Base-by-base conservation (phyloP, 2,329 filamentous ascomycete species). In the Ascocoryne sarcoides region DNA sequence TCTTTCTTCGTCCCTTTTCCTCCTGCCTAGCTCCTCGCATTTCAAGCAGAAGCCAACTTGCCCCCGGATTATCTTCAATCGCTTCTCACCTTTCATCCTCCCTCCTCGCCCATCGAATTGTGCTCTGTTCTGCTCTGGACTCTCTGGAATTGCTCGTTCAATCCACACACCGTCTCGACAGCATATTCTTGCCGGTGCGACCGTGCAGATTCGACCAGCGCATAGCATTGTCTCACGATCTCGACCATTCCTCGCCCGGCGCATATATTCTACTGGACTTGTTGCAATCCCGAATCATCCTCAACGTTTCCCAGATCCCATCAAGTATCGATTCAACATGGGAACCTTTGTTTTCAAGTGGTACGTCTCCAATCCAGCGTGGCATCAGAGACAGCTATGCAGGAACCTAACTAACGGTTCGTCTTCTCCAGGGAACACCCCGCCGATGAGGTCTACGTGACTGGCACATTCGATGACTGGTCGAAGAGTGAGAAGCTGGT, bases 381-480 rank as follows among this genome's bases (percentile, higher is more conserved):
- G 35, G 16, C 4, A 5, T 8, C n/a, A 17, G n/a, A 19, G 23
- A 18, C 20, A 26, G 18, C 16, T 32, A 28, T 28, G 28, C 35
- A 26, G 7, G 12, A 14, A 32, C 20, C n/a, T 28, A 30, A 14
- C 36, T 31, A 16, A n/a, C 37, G 29, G 42, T 46, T 48, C 38
- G 50, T 46, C 49, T 51, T 48, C 45, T 45, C 45, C 43, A 95
- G 90, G 90, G 78, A 82, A 60, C 81, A 92, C 62, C 70, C 79
- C 55, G 89, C 79, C 55, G 86, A 84, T 60, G 74, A 80, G 53
- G 90, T 96, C 62, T 90, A 83, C 65, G 92, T 96, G 55, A 96
- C 90, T 30, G 92, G 92, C 61, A 90, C 85, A 48, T 96, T 96
- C 61, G 90, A 96, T 66, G 75, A 86, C 67, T 98, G 92, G 92